phyloP scores from a whole-genome alignment of 805 yeast species.

The Monosporozyma aerobia region DNA sequence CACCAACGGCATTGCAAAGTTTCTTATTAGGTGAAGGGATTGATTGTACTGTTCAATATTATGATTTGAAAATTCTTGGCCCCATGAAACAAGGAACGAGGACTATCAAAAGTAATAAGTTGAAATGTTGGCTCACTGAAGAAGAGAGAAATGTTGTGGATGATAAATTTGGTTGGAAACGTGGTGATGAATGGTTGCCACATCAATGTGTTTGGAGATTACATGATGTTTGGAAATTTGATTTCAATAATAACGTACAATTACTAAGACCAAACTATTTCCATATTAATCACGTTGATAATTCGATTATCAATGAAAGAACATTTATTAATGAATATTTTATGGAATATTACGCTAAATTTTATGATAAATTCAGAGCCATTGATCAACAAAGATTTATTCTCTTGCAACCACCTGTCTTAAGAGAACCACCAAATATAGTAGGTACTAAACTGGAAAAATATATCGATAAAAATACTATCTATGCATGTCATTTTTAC shows the following conservation, averaged over 20 bases:
- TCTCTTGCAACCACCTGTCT: constrained; percentile 73
- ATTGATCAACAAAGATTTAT: constrained; percentile 42
- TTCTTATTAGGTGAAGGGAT: constrained; percentile 74
- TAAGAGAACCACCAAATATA: constrained; percentile 65
- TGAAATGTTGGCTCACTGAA: constrained; percentile 55
- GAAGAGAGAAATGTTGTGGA: constrained; percentile 41
- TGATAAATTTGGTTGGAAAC: constrained; percentile 56
- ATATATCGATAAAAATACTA: constrained; percentile 48
- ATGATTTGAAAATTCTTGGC: constrained; percentile 65
- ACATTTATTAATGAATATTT: constrained; percentile 58
- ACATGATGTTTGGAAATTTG: constrained; percentile 64
- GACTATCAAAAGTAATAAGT: constrained; percentile 35
- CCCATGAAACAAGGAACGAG: constrained; percentile 55
- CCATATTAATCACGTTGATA: constrained; percentile 2
- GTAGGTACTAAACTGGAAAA: constrained; percentile 35
- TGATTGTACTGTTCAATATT: constrained; percentile 51
- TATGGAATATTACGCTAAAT: constrained; percentile 49
- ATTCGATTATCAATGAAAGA: constrained; percentile 34
- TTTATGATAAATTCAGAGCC: constrained; percentile 40
- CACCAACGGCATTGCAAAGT: constrained; percentile 74
- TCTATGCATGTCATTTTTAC: constrained; percentile 83
- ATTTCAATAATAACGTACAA: constrained; percentile 22
- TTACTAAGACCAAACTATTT: constrained; percentile 47
- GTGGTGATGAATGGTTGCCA: constrained; percentile 54
- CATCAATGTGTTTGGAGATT: constrained; percentile 78